These are phyloP conservation scores for Dothideomycetes sp. DNA, from an alignment of 2,329 filamentous ascomycete genomes.

Conservation along the genomic window DNA sequence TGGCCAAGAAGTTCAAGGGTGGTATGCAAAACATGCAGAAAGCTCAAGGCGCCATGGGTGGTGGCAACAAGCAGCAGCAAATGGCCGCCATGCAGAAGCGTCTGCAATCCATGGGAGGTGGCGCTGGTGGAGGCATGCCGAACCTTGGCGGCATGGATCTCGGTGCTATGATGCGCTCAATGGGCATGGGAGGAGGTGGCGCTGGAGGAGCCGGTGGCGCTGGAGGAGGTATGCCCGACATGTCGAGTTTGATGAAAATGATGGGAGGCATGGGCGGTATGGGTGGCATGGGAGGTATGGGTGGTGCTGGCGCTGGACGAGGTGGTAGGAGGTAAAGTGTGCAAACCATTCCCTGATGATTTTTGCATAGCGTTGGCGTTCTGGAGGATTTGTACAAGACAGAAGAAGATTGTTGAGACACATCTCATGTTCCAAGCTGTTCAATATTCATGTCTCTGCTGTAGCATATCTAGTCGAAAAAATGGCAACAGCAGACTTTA, in stretches of 20 bases:
- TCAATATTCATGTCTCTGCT: too few species aligned
- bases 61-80: conserved; percentile 87
- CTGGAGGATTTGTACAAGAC: too few species aligned
- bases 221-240: conserved; percentile 43
- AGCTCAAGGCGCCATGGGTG: conserved; percentile 82
- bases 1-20: conserved; percentile 98
- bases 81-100: conserved; percentile 96
- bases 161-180: conserved; percentile 83
- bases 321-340: conserved; percentile 15
- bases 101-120: conserved; percentile 81
- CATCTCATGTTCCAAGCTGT: too few species aligned
- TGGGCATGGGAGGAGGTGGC: conserved; percentile 56
- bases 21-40: conserved; percentile 97
- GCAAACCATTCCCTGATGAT: neutral
- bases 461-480: too few species aligned
- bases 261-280: conserved; percentile 74
- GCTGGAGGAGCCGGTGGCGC: conserved; percentile 45
- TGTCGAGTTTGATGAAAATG: conserved; percentile 67
- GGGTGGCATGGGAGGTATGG: conserved; percentile 48
- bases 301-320: conserved; percentile 40
- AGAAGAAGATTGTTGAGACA: too few species aligned
- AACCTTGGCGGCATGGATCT: conserved; percentile 81
- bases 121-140: conserved; percentile 54
- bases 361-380: conserved; percentile 17
- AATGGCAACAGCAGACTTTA: too few species aligned